Conservation (phyloP, 2,329 filamentous ascomycete genomes). For the Pyricularia sp. region DNA sequence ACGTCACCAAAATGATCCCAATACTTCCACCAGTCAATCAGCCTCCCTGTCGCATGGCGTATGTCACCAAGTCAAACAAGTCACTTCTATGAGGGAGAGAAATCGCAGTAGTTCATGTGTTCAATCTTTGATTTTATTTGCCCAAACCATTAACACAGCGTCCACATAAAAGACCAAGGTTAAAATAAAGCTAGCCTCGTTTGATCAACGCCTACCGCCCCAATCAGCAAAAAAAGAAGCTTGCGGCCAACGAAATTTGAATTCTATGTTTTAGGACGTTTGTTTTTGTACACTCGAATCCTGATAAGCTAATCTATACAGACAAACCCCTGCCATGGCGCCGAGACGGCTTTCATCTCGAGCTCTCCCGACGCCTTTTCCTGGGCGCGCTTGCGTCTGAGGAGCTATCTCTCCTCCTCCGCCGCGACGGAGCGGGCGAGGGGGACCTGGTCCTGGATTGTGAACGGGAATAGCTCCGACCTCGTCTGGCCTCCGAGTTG, state of each 20-base stretch:
- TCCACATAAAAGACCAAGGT: no score
- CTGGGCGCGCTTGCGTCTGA: constrained; percentile 14
- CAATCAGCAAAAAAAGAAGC: neutral
- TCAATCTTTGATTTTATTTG: neutral
- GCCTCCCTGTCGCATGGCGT: neutral
- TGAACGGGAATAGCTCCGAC: constrained; percentile 7
- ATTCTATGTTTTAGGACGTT: neutral
- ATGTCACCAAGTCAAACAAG: neutral
- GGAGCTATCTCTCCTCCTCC: constrained; percentile 12
- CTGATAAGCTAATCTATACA: neutral
- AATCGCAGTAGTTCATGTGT: neutral
- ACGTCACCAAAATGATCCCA: neutral
- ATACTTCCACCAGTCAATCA: neutral
- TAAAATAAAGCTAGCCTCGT: neutral
- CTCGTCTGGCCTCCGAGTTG: neutral
- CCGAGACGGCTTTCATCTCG: neutral
- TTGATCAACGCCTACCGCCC: neutral
- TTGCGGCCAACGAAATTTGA: no score
- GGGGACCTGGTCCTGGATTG: constrained; percentile 12
- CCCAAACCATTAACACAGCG: no score
- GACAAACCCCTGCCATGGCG: neutral
- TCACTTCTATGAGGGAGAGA: neutral
- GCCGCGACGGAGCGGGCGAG: constrained; percentile 9
- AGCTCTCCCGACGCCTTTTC: constrained; percentile 13
- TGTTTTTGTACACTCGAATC: neutral